These are phyloP conservation scores for Nemania serpens DNA, from an alignment of 2,329 filamentous ascomycete species.

Conservation along the genomic window DNA sequence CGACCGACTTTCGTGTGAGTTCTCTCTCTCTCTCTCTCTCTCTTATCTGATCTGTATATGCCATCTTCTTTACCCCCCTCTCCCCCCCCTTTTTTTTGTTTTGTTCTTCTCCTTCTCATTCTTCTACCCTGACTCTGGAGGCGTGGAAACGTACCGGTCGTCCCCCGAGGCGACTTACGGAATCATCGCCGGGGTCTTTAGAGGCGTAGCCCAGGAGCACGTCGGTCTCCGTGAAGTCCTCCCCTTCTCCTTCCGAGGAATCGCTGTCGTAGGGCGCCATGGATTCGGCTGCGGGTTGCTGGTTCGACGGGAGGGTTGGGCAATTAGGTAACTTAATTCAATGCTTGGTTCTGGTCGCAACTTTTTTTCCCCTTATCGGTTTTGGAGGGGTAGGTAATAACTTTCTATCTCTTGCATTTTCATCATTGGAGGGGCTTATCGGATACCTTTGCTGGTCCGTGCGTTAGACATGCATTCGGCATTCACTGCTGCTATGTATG, in stretches of 20 bases:
- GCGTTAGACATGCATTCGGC: too few species aligned
- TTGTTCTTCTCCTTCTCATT: neutral
- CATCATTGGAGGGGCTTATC: constrained; percentile 24
- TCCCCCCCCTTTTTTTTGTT: too few species aligned
- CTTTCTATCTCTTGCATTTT: too few species aligned
- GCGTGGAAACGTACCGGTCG: constrained; percentile 67
- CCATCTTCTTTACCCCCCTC: neutral
- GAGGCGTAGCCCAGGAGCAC: constrained; percentile 90
- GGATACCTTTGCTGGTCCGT: neutral
- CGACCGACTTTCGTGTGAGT: constrained; percentile 28
- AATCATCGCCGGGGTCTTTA: constrained; percentile 77
- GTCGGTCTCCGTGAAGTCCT: constrained; percentile 77
- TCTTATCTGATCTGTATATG: neutral
- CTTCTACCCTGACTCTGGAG: neutral
- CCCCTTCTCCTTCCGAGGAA: constrained; percentile 71
- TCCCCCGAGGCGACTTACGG: constrained; percentile 86
- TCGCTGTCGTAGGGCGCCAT: constrained; percentile 76
- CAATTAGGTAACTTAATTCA: neutral
- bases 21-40: neutral
- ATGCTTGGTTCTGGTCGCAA: constrained; percentile 1
- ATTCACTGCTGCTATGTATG: too few species aligned
- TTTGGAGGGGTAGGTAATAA: constrained; percentile 25
- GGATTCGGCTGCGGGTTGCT: neutral
- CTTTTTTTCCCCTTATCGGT: constrained; percentile 28
- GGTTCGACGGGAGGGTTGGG: too few species aligned